Conservation (phyloP, 352 stramenopile genomes). For the Globisporangium solare region DNA sequence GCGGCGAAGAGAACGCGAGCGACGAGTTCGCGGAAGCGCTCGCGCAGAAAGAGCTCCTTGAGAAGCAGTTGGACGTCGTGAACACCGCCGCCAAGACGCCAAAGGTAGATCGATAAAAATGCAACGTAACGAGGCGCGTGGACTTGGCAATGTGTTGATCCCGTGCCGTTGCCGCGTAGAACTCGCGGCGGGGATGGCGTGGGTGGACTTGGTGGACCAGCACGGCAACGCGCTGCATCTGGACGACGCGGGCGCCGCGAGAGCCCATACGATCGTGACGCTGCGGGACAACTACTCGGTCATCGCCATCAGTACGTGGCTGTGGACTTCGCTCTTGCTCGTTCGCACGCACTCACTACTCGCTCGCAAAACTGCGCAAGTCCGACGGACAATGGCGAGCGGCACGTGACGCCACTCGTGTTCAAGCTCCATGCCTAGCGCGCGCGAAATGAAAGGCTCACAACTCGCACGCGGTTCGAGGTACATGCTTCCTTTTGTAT, state of each 20-base stretch:
- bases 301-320: conserved; percentile 43
- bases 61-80: conserved; percentile 52
- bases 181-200: conserved; percentile 27
- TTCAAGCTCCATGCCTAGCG: conserved; percentile 14
- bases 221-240: conserved; percentile 39
- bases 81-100: conserved; percentile 33
- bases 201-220: conserved; percentile 52
- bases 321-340: background rate
- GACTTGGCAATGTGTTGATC: background rate
- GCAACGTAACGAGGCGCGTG: background rate
- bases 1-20: conserved; percentile 14
- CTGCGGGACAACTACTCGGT: conserved; percentile 41
- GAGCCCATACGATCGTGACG: conserved; percentile 39
- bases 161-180: conserved; percentile 21
- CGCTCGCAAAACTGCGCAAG: conserved; percentile 11
- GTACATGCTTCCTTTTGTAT: too few relatives aligned
- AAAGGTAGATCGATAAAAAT: conserved; percentile 37
- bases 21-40: conserved; percentile 20
- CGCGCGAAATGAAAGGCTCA: too few relatives aligned
- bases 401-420: conserved; percentile 29
- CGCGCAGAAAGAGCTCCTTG: conserved; percentile 32
- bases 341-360: background rate
- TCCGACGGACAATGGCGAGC: conserved; percentile 28
- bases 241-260: conserved; percentile 30
- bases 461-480: too few relatives aligned